Evolutionary conservation across 2,329 filamentous ascomycete genomes (phyloP), one percentile per base, ranked within the genome.

Genomic region (Nectriaceae sp.): DNA sequence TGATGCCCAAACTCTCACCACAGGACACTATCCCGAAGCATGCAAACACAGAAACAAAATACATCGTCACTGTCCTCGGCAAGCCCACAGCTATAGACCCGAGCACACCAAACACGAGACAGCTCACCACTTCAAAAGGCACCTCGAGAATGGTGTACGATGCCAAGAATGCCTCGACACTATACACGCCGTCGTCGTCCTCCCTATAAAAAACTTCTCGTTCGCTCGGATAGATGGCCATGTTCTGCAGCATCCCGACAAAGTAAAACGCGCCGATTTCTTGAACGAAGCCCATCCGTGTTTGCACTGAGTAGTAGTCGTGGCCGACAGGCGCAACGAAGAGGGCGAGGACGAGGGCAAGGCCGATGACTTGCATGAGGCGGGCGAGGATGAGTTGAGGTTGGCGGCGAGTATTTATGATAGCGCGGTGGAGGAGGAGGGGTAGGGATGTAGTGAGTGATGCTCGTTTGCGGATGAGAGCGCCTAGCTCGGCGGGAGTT

Each of bases 161-260:
- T 1, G 83, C 69, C 21, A 90, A 77, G 68, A 92, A 91, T 0
- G 85, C 82, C 55, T 88, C 84, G 2, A 86, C 80, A 4, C 82
- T 76, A 62, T 92, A 92, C 2, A 87, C 83, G 5, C 81, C 79
- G 65, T 92, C 88, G 51, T 86, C 85, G 57, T 88, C 80, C 68
- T 92, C 88, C 55, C 85, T 80, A 62, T 90, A 89, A 65, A 90
- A 91, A 1, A 90, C 87, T 47, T 89, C 86, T 4, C 86, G 77
- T 62, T 90, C 88, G 35, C 73, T 73, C 0, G 88, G 88, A 61
- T 90, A 90, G 6, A 89, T 77, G 3, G 87, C 85, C 4, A 90
- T 84, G 60, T 90, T 90, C 65, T 91, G 87, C 11, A 91, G 75
- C 87, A 91, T 90, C 21, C 88, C 88, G 2, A 89, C 81, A 57